A percentile compares a stretch with the other conserved stretches of the same genome.
phyloP scores from a whole-genome alignment of 768 basidiomycete species.

The Panellus pusillus region DNA sequence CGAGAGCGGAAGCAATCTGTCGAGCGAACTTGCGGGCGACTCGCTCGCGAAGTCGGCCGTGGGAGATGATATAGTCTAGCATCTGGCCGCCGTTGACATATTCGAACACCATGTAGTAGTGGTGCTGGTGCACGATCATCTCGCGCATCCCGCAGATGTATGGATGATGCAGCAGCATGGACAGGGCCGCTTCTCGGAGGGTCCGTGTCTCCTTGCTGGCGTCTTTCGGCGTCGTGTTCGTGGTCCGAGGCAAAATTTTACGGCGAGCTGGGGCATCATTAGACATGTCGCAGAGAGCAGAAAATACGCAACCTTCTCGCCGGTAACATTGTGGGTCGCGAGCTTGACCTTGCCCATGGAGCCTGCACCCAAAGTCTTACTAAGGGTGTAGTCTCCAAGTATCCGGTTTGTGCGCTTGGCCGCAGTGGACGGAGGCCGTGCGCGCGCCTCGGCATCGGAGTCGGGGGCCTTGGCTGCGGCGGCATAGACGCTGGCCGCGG shows the following conservation, averaged over 20 bases:
- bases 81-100: constrained; percentile 99
- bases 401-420: constrained; percentile 54
- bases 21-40: constrained; percentile 96
- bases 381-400: constrained; percentile 92
- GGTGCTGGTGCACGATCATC: constrained; percentile 96
- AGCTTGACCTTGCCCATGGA: constrained; percentile 99
- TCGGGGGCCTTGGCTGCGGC: not conserved
- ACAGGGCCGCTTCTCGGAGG: constrained; percentile 92
- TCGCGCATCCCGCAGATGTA: constrained; percentile 99
- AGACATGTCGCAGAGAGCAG: too few relatives aligned
- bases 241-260: constrained; percentile 94
- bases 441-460: not conserved
- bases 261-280: constrained; percentile 92
- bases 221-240: constrained; percentile 71
- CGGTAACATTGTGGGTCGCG: constrained; percentile 82
- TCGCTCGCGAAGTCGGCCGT: constrained; percentile 91
- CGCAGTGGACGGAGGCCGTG: constrained; percentile 22
- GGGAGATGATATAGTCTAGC: constrained; percentile 99
- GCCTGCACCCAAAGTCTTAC: constrained; percentile 95
- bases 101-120: constrained; percentile 99
- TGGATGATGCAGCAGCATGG: constrained; percentile 94
- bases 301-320: constrained; percentile 81
- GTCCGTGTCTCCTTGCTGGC: constrained; percentile 97
- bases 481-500: constrained; percentile 17
- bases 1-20: constrained; percentile 93